phyloP scores from a whole-genome alignment of 768 basidiomycete species.

The Suillus paluster region DNA sequence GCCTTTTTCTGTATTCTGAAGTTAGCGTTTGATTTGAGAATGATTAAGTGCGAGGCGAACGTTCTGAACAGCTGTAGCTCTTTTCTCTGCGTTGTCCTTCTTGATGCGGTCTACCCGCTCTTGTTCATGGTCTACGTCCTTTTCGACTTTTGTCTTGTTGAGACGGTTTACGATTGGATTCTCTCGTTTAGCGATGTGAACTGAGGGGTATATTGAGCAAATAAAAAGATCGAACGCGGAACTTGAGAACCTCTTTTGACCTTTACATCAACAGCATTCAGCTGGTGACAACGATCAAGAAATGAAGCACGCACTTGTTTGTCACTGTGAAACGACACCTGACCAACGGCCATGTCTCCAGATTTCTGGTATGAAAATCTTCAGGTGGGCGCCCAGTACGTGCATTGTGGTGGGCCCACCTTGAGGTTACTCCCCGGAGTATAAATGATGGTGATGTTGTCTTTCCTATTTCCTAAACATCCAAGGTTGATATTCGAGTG shows the following conservation, averaged over 20 bases:
- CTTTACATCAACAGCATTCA: constrained; percentile 37
- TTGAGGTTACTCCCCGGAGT: constrained; percentile 93
- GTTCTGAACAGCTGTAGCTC: constrained; percentile 67
- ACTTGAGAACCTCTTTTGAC: constrained; percentile 71
- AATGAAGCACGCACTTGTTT: constrained; percentile 59
- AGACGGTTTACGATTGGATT: constrained; percentile 91
- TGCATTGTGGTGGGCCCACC: constrained; percentile 43
- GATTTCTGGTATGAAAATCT: constrained; percentile 72
- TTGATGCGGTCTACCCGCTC: constrained; percentile 85
- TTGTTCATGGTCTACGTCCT: constrained; percentile 87
- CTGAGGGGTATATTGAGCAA: constrained; percentile 39
- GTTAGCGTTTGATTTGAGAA: neutral
- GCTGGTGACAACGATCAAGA: neutral
- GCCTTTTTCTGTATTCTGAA: constrained; percentile 64
- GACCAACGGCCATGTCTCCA: constrained; percentile 96
- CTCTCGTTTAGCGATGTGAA: constrained; percentile 79
- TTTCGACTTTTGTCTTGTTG: constrained; percentile 90
- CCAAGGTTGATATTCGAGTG: neutral
- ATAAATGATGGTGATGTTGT: constrained; percentile 91
- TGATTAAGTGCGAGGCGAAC: constrained; percentile 41
- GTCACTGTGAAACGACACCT: constrained; percentile 93
- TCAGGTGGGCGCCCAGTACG: constrained; percentile 4
- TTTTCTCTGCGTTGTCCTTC: constrained; percentile 66
- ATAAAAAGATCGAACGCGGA: neutral
- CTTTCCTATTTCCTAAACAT: constrained; percentile 88